phyloP scores from a whole-genome alignment of 73 alveolate genomes.

The Blepharisma japonicum region DNA sequence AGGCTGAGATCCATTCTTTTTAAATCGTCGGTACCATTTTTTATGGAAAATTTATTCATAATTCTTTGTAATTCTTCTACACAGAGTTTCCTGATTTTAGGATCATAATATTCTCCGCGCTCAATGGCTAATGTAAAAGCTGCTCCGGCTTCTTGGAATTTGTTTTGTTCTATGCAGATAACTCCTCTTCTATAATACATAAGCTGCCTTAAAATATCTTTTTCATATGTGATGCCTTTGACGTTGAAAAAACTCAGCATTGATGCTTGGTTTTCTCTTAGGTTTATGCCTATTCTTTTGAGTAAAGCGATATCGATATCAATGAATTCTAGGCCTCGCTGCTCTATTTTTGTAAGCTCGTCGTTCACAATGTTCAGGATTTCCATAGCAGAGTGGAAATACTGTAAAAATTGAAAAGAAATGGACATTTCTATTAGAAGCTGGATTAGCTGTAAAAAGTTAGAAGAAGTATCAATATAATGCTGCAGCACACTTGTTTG shows the following conservation, averaged over 20 bases:
- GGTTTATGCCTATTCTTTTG: background rate
- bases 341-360: constrained; percentile 6
- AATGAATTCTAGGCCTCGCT: background rate
- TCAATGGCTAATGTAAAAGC: constrained; percentile 23
- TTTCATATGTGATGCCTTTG: background rate
- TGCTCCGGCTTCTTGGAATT: background rate
- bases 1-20: background rate
- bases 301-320: constrained; percentile 5
- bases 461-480: background rate
- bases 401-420: background rate
- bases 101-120: constrained; percentile 4
- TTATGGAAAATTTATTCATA: background rate
- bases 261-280: background rate
- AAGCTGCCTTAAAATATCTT: background rate
- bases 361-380: background rate
- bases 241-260: background rate
- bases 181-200: background rate
- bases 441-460: background rate
- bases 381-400: constrained; percentile 14
- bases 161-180: background rate
- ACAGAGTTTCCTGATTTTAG: background rate
- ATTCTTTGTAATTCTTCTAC: background rate
- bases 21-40: background rate
- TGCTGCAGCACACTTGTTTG: background rate
- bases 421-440: constrained; percentile 1